Base-by-base conservation (phyloP, 2,329 filamentous ascomycete species). In the Phyllosticta citriasiana region DNA sequence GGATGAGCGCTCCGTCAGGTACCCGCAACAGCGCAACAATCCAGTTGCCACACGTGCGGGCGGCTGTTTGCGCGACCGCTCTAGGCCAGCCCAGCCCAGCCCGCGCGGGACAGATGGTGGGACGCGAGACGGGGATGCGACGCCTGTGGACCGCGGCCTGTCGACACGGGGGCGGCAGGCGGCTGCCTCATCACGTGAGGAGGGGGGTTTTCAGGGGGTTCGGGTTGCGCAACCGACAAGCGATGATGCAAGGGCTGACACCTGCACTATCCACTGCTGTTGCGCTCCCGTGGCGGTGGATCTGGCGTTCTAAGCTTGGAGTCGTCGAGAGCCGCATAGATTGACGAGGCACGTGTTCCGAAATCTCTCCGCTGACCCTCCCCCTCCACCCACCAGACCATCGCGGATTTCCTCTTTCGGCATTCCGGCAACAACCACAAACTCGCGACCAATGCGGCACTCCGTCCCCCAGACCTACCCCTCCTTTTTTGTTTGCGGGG, bases 391-490 rank as follows among this genome's bases (percentile, higher is more conserved):
- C 40, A n/a, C 14, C 16, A n/a, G n/a, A 10, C 35, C 22, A 40
- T 52, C 26, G 26, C 58, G 58, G 58, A 7, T 56, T 60, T 26
- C 58, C 58, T n/a, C 10, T 60, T 60, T 26, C 35, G 58, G 58
- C 53, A 60, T 56, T 22, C 58, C 58, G 58, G 14, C 22, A 12
- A 9, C 35, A 40, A 60, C 58, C 35, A 55, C 40, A 35, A 27
- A n/a, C 40, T 60, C 53, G 16, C 53, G 53, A 51, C 58, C 58
- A 60, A 52, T 60, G 53, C 26, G 55, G 58, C 58, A 53, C 50
- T 60, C 58, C 53, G 53, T 40, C 58, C 40, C 12, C 40, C 27
- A 24, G 19, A 27, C 25, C 53, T 19, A 60, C 58, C 58, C 58
- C 58, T 54, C 58, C 33, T 35, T 40, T 26, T 10, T 50, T 22